phyloP scores from a whole-genome alignment of 179 eudicot genomes.

The Spergularia azorica region DNA sequence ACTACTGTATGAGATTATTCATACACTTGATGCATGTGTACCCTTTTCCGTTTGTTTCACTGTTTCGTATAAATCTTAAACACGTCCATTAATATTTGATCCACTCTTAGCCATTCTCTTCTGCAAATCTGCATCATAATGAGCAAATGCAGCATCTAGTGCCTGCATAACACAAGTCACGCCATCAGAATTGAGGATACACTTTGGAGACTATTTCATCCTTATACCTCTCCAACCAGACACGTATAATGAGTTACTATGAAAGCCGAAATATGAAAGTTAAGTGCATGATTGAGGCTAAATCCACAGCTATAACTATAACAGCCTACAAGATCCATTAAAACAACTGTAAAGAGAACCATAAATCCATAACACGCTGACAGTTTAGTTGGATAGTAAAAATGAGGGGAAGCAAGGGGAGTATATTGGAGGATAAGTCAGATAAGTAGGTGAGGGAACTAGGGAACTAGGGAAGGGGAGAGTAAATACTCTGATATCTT shows the following conservation, averaged over 20 bases:
- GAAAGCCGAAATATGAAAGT: background rate
- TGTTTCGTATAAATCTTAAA: slow-evolving; percentile 24
- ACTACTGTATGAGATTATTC: too few species aligned
- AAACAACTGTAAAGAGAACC: background rate
- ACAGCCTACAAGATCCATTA: background rate
- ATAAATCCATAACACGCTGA: too few species aligned
- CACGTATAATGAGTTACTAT: background rate
- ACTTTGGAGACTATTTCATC: background rate
- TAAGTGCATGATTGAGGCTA: background rate
- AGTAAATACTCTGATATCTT: too few species aligned
- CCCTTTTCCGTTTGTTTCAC: too few species aligned
- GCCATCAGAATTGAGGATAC: background rate
- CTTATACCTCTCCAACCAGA: background rate
- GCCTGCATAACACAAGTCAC: slow-evolving; percentile 52
- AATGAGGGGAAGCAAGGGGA: too few species aligned
- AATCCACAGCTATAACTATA: background rate
- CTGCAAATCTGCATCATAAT: slow-evolving; percentile 72
- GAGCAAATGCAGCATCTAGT: slow-evolving; percentile 87
- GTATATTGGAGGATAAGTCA: too few species aligned
- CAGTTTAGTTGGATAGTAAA: too few species aligned
- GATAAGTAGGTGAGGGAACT: too few species aligned
- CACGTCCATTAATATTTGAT: slow-evolving; percentile 56
- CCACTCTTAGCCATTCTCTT: slow-evolving; percentile 62
- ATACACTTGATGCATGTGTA: too few species aligned
- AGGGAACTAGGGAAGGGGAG: too few species aligned